These are phyloP conservation scores for Poa pratensis DNA, from an alignment of 176 grass and related monocot species.

Conservation along the genomic window DNA sequence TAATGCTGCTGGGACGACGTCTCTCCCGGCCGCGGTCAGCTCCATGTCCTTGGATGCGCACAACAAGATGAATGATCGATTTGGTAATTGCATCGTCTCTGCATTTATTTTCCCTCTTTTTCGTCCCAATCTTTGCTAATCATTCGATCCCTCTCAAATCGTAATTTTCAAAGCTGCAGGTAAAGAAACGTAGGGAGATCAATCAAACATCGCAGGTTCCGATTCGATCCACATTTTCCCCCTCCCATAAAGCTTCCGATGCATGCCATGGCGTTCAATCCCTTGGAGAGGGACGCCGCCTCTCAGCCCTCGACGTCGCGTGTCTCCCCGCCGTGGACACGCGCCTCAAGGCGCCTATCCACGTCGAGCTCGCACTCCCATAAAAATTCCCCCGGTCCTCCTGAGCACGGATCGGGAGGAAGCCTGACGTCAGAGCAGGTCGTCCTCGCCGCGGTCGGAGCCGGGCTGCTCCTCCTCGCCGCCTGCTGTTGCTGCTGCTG, in stretches of 20 bases:
- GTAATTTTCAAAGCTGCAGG: background rate
- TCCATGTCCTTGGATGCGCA: background rate
- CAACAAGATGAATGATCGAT: background rate
- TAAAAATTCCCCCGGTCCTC: too few species aligned
- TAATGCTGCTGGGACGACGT: background rate
- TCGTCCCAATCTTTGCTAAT: background rate
- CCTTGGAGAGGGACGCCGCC: background rate
- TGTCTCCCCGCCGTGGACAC: background rate
- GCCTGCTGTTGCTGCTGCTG: conserved; percentile 34
- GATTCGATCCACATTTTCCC: background rate
- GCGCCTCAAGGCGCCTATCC: conserved; percentile 17
- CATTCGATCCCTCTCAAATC: background rate
- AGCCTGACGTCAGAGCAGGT: background rate
- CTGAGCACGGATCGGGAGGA: background rate
- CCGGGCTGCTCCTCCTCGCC: conserved; percentile 36
- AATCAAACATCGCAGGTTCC: background rate
- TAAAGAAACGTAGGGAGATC: background rate
- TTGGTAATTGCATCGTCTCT: background rate
- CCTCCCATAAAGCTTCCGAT: background rate
- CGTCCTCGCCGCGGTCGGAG: conserved; percentile 17
- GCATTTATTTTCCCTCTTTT: background rate
- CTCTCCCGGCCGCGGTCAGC: background rate
- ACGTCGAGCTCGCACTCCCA: too few species aligned
- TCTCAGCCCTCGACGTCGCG: background rate
- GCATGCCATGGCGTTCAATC: conserved; percentile 1